Conservation (phyloP, 2,329 filamentous ascomycete genomes). For the Aspergillus eucalypticola region DNA sequence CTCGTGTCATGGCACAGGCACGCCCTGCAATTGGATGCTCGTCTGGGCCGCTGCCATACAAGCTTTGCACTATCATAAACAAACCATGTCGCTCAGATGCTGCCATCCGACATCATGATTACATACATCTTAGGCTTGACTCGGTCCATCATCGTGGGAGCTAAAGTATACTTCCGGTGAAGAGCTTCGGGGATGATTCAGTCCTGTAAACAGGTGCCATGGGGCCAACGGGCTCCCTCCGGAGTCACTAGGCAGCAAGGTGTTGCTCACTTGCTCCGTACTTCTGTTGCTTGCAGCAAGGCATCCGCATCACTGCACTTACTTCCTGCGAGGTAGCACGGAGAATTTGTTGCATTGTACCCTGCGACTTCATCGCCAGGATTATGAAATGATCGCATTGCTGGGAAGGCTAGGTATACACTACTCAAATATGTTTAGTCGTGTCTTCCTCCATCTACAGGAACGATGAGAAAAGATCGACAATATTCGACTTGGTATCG, state of each 20-base stretch:
- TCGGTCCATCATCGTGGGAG: too few relatives aligned
- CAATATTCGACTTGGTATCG: not conserved
- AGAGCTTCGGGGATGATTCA: too few relatives aligned
- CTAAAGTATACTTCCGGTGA: too few relatives aligned
- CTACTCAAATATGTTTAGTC: not conserved
- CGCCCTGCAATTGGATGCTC: conserved; percentile 1
- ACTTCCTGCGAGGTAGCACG: not conserved
- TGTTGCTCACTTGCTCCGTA: not conserved
- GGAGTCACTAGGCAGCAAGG: not conserved
- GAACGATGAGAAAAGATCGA: not conserved
- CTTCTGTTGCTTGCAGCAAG: not conserved
- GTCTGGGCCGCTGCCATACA: not conserved
- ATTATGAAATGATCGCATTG: not conserved
- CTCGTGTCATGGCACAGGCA: conserved; percentile 8
- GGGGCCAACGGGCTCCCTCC: not conserved
- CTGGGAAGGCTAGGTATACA: not conserved
- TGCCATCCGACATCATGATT: conserved; percentile 2
- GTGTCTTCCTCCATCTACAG: not conserved
- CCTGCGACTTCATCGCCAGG: not conserved
- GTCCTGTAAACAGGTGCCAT: not conserved
- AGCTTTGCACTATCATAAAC: conserved; percentile 4
- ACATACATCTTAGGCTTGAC: not conserved
- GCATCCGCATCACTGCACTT: not conserved
- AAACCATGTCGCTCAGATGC: not conserved
- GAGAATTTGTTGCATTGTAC: not conserved